Percentiles rank a stretch among this genome's conserved stretches.
Evolutionary conservation across 163 green algal genomes (phyloP).

Genomic region (Scenedesmus sp.): DNA sequence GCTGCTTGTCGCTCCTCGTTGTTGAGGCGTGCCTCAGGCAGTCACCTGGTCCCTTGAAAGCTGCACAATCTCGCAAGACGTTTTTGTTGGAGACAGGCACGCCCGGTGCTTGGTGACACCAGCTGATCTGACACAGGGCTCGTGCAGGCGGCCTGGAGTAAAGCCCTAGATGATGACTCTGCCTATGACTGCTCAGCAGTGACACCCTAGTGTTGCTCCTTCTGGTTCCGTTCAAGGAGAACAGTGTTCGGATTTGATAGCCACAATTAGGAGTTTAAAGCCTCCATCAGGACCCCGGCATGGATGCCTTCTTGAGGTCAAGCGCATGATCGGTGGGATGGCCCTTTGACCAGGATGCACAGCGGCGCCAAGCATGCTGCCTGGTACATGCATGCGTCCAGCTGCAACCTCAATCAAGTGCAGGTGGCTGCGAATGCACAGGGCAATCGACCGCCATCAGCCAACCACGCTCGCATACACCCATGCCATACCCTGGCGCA

Average conservation of each 20-base stretch:
- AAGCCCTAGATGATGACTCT: conserved; percentile 1
- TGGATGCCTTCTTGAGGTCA: neutral
- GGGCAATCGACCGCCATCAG: too few relatives aligned
- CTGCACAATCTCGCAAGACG: neutral
- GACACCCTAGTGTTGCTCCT: neutral
- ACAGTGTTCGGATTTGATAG: neutral
- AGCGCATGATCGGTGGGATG: too few relatives aligned
- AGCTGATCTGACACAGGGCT: neutral
- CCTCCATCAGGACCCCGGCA: neutral
- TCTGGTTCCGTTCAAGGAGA: neutral
- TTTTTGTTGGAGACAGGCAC: neutral
- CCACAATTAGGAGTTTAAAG: neutral
- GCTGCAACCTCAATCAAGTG: too few relatives aligned
- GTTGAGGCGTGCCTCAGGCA: conserved; percentile 6
- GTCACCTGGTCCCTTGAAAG: neutral
- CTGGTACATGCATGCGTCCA: too few relatives aligned
- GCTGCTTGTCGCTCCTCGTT: neutral
- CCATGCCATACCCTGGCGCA: too few relatives aligned
- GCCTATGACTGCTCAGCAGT: neutral
- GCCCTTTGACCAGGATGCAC: too few relatives aligned
- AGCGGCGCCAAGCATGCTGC: too few relatives aligned
- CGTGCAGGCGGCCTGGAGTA: neutral
- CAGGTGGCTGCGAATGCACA: too few relatives aligned
- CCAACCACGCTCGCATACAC: too few relatives aligned
- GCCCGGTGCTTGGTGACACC: neutral